Percentiles rank a stretch among this genome's conserved stretches.
These are phyloP conservation scores for Yarrowia porcina DNA, from an alignment of 805 yeast species.

Conservation along the genomic window DNA sequence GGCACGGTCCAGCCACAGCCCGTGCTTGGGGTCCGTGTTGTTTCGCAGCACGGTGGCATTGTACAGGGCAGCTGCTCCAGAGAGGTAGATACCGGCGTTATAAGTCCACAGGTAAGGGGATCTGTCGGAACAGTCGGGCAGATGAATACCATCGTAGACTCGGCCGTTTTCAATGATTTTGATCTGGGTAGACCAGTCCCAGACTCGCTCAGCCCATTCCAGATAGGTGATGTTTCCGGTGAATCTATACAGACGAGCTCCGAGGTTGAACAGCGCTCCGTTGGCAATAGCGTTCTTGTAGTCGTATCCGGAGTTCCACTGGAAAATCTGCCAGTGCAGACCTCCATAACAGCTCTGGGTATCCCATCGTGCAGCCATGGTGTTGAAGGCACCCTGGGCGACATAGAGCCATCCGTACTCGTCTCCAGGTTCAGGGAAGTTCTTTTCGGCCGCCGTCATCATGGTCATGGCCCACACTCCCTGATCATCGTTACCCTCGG, in stretches of 20 bases:
- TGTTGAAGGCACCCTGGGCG: conserved; percentile 82
- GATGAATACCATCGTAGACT: conserved; percentile 72
- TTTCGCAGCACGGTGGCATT: conserved; percentile 40
- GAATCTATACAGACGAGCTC: conserved; percentile 79
- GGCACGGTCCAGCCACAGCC: conserved; percentile 57
- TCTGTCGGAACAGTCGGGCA: conserved; percentile 48
- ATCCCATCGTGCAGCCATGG: conserved; percentile 83
- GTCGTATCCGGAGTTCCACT: conserved; percentile 83
- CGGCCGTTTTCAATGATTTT: conserved; percentile 39
- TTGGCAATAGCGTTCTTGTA: conserved; percentile 87
- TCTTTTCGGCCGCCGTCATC: conserved; percentile 79
- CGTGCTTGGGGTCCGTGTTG: conserved; percentile 48
- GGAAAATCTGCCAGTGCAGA: conserved; percentile 86
- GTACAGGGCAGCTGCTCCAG: conserved; percentile 68
- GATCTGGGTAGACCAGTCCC: conserved; percentile 64
- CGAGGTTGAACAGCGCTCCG: conserved; percentile 74
- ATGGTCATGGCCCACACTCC: conserved; percentile 89
- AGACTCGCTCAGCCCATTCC: conserved; percentile 69
- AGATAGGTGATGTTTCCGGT: conserved; percentile 66
- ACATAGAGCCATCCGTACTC: conserved; percentile 66
- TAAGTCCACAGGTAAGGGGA: conserved; percentile 67
- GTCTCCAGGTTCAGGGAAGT: conserved; percentile 66
- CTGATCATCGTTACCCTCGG: conserved; percentile 93
- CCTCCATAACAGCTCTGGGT: conserved; percentile 64
- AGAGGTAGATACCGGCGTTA: conserved; percentile 64